These are phyloP conservation scores for Rachicladosporium sp. DNA, from an alignment of 2,329 filamentous ascomycete species.

Conservation along the genomic window DNA sequence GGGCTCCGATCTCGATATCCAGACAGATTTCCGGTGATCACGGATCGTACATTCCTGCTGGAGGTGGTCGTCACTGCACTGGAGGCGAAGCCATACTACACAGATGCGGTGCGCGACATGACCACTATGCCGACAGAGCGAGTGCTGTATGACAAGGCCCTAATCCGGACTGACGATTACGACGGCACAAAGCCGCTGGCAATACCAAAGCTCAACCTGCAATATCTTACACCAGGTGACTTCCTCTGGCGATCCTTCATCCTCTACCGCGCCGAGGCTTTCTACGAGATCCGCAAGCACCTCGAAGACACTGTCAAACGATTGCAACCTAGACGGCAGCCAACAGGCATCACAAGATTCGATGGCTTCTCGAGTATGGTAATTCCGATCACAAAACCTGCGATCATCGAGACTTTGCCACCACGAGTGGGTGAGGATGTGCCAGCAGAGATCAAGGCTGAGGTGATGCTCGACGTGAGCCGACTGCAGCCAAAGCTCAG, in stretches of 20 bases:
- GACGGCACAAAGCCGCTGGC: conserved; percentile 78
- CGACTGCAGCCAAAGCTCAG: conserved; percentile 64
- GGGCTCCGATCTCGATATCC: conserved; percentile 78
- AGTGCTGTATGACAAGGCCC: conserved; percentile 63
- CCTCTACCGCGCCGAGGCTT: conserved; percentile 78
- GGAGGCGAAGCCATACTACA: conserved; percentile 69
- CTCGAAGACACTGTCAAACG: conserved; percentile 72
- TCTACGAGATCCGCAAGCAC: conserved; percentile 87
- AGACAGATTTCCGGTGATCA: conserved; percentile 48
- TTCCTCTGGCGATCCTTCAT: conserved; percentile 94
- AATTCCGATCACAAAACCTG: conserved; percentile 70
- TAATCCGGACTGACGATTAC: conserved; percentile 73
- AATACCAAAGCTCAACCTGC: conserved; percentile 86
- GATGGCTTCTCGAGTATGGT: conserved; percentile 86
- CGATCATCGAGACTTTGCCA: conserved; percentile 75
- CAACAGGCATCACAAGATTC: conserved; percentile 57
- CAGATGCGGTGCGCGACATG: conserved; percentile 61
- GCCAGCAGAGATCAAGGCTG: conserved; percentile 74
- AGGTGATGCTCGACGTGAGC: conserved; percentile 73
- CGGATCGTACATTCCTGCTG: conserved; percentile 52
- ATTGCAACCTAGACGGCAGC: conserved; percentile 53
- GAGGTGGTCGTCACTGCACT: conserved; percentile 65
- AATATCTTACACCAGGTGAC: conserved; percentile 88
- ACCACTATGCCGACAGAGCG: conserved; percentile 74
- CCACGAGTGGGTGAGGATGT: conserved; percentile 70